Base-by-base conservation (phyloP, 495 filamentous ascomycete species). In the Aspergillus sparsus region DNA sequence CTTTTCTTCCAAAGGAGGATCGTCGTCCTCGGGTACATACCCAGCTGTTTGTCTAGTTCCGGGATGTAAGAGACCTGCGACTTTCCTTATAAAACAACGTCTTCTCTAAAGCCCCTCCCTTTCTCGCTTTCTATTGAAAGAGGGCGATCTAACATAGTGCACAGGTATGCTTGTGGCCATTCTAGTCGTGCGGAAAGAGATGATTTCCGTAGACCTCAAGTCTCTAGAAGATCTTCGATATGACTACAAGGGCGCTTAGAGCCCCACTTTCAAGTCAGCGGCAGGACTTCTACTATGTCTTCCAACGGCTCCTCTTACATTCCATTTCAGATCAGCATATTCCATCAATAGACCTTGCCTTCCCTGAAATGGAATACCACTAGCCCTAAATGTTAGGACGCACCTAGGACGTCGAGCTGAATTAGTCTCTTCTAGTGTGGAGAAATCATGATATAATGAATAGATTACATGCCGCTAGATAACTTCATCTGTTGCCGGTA, bases 221-320 rank as follows among this genome's bases (percentile, higher is more conserved):
- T 57, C 71, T 31, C 72, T 83, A 27, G 78, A 83, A 57, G 66
- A 72, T 49, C 71, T 83, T 16, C 76, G 72, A 55, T 83, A 83
- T 60, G 70, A 66, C 50, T 82, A 82, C 60, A 83, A 83, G 66
- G 81, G 81, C 42, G 81, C 78, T 35, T 83, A 71, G 39, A 16
- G n/a, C n/a, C 27, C 44, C n/a, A 6, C 27, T 21, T 21, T 18
- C n/a, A 6, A 47, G 44, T 21, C 11, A 47, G 16, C 27, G 16
- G n/a, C 9, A 21, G 21, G 21, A 27, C 21, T 27, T 27, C 21
- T 27, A 27, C 21, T 27, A 1, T 27, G 21, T 27, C 21, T 27
- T 27, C 44, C 44, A 9, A 10, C 9, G n/a, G 16, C 44, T 16
- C 27, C 10, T 44, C 9, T 42, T 31, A 35, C n/a, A 10, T 11